phyloP scores from a whole-genome alignment of 306 rosid genomes.

The Abrus precatorius region DNA sequence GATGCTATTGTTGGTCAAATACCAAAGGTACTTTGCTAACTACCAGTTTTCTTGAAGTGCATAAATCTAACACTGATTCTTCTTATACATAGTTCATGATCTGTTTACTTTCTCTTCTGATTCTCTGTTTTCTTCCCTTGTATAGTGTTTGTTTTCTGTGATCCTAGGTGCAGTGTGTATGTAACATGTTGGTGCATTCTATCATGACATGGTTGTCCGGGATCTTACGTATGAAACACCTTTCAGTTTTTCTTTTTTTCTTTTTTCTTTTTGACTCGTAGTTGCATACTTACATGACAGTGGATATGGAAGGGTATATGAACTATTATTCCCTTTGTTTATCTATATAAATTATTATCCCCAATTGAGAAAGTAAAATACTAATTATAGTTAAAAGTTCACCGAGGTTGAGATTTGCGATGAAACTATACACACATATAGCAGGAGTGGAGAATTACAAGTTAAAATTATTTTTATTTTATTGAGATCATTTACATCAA shows the following conservation, averaged over 20 bases:
- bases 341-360: not conserved
- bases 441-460: not conserved
- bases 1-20: conserved; percentile 18
- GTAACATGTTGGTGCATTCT: not conserved
- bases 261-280: not conserved
- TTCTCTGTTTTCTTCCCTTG: not conserved
- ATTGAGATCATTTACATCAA: not conserved
- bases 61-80: not conserved
- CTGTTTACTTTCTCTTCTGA: not conserved
- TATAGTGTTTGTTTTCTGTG: not conserved
- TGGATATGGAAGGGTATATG: not conserved
- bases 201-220: not conserved
- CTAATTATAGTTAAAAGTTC: not conserved
- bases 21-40: not conserved
- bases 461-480: not conserved
- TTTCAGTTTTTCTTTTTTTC: not conserved
- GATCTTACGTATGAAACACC: not conserved
- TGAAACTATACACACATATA: not conserved
- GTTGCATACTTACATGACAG: not conserved
- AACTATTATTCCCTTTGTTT: not conserved
- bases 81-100: not conserved
- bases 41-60: not conserved
- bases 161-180: not conserved
- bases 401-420: not conserved
- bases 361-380: not conserved